Evolutionary conservation across 495 filamentous ascomycete species (phyloP).

Genomic region (Neurospora sp.): DNA sequence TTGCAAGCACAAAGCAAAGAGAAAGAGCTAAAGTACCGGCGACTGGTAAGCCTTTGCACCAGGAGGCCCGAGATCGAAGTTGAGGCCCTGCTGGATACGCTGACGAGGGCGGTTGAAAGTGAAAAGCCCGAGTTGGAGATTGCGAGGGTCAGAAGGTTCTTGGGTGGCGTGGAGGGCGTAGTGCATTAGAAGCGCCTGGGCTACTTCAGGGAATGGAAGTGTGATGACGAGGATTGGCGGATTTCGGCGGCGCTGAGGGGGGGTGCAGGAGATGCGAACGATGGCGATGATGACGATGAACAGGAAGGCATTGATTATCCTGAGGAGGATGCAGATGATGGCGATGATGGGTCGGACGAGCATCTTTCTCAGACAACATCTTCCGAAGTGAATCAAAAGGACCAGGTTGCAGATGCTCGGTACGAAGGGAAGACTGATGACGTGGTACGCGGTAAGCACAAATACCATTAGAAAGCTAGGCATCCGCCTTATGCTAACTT

Average conservation of each 20-base stretch:
- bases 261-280: not conserved
- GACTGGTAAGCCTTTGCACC: slow-evolving; percentile 60
- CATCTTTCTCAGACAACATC: not conserved
- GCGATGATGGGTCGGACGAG: not conserved
- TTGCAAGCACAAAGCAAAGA: slow-evolving; percentile 54
- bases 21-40: slow-evolving; percentile 58
- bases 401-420: no score
- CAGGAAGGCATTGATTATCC: not conserved
- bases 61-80: slow-evolving; percentile 51
- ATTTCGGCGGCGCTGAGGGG: not conserved
- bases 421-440: no score
- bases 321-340: not conserved
- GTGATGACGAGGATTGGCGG: not conserved
- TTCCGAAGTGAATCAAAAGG: no score
- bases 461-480: no score
- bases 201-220: not conserved
- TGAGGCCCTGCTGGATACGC: slow-evolving; percentile 49
- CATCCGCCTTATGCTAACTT: no score
- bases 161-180: slow-evolving; percentile 54
- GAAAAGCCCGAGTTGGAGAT: slow-evolving; percentile 61
- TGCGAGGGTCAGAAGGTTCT: slow-evolving; percentile 57
- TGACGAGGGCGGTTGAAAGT: slow-evolving; percentile 63
- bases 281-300: not conserved
- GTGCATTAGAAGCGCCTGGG: slow-evolving; percentile 17
- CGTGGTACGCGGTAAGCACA: no score